Percentiles rank a stretch among this genome's conserved stretches.
These are phyloP conservation scores for Boletus smithii DNA, from an alignment of 1,284 basidiomycete genomes.

Conservation along the genomic window DNA sequence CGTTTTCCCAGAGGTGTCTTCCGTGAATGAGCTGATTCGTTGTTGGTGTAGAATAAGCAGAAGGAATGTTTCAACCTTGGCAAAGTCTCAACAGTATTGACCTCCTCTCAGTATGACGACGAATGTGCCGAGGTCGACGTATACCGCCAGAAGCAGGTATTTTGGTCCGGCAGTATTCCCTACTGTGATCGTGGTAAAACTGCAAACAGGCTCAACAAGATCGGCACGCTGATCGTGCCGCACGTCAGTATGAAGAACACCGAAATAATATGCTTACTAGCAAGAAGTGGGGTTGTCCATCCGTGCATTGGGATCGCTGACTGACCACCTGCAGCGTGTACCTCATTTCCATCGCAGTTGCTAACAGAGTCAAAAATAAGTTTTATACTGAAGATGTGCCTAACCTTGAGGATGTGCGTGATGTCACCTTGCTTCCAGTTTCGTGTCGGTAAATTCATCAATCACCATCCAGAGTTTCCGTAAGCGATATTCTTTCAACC, in stretches of 20 bases:
- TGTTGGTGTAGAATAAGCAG: constrained; percentile 56
- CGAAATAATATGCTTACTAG: constrained; percentile 71
- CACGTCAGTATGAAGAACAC: constrained; percentile 71
- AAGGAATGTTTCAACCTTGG: constrained; percentile 45
- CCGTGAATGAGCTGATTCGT: constrained; percentile 7
- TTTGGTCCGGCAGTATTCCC: constrained; percentile 1
- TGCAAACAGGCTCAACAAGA: constrained; percentile 60
- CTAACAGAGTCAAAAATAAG: constrained; percentile 65
- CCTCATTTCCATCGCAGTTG: constrained; percentile 62
- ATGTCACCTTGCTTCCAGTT: constrained; percentile 2
- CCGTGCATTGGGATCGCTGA: constrained; percentile 1
- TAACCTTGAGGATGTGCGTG: constrained; percentile 65
- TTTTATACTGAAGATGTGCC: constrained; percentile 70
- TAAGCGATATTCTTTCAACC: constrained; percentile 37
- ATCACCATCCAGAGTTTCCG: constrained; percentile 54
- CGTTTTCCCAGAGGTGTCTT: constrained; percentile 10
- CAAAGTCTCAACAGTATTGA: constrained; percentile 5
- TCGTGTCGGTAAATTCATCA: constrained; percentile 9
- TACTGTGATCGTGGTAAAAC: constrained; percentile 3
- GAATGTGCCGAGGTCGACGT: constrained; percentile 69
- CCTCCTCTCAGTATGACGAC: constrained; percentile 61
- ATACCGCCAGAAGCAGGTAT: constrained; percentile 73
- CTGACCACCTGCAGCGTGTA: constrained; percentile 49
- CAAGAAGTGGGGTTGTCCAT: constrained; percentile 60
- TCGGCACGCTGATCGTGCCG: constrained; percentile 68